Conservation (phyloP, 1,284 basidiomycete species). For the Clitocybe nebularis region DNA sequence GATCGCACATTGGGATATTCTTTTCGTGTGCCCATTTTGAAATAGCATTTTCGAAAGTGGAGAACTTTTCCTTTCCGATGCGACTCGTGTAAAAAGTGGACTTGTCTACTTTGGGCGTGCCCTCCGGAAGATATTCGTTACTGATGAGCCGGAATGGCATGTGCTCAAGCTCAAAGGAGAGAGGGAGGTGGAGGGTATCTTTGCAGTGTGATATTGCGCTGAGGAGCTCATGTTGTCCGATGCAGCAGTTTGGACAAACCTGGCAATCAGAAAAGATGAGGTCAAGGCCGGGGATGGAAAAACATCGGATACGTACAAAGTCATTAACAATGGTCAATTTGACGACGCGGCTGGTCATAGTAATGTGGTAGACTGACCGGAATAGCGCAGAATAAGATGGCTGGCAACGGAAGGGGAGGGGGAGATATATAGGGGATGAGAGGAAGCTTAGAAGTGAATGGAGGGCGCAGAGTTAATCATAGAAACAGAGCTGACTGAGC, state of each 20-base stretch:
- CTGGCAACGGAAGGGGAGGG: conserved; percentile 3
- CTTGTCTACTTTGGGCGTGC: conserved; percentile 42
- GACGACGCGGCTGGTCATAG: conserved; percentile 44
- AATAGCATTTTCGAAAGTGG: conserved; percentile 44
- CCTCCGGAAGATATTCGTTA: conserved; percentile 42
- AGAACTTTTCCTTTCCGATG: conserved; percentile 56
- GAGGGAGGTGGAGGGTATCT: conserved; percentile 55
- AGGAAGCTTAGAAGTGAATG: not conserved
- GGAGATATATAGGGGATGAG: conserved; percentile 12
- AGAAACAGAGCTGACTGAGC: conserved; percentile 26
- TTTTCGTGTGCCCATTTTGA: conserved; percentile 52
- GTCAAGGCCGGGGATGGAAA: conserved; percentile 10
- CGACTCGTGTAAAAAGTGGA: conserved; percentile 47
- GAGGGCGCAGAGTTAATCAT: conserved; percentile 20
- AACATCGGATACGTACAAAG: conserved; percentile 44
- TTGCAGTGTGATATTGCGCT: conserved; percentile 59
- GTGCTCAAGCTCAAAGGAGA: conserved; percentile 71
- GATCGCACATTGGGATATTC: conserved; percentile 65
- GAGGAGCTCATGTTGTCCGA: conserved; percentile 69
- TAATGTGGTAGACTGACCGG: conserved; percentile 7
- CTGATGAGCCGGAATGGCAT: conserved; percentile 66
- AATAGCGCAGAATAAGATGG: conserved; percentile 5
- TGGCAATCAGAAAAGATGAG: conserved; percentile 31
- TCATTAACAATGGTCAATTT: conserved; percentile 71
- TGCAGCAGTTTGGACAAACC: conserved; percentile 73